Evolutionary conservation across 306 rosid genomes (phyloP), one percentile per base, ranked within the genome.

Genomic region (Medicago ruthenica): DNA sequence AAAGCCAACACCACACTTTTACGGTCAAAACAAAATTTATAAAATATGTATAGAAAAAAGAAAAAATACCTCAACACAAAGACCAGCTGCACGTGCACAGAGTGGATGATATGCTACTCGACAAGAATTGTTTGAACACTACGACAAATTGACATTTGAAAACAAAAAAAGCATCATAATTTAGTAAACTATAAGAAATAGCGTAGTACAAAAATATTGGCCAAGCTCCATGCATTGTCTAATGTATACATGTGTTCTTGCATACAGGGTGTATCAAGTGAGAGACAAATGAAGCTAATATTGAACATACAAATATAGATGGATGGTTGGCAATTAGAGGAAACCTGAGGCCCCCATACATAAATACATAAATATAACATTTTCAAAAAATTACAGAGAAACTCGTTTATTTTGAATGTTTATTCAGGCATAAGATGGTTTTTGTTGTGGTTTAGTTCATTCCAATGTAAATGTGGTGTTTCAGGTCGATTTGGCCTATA

Each of bases 21-120:
- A 51, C 66, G 51, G 71, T 65, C 68, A 77, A 63, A 73, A 80
- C 65, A 36, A 80, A 78, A 68, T 44, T 58, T 18, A 22, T 13
- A 51, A 47, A 44, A 66, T 42, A 67, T 3, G 65, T 9, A 76
- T 41, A 31, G n/a, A 14, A 74, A 24, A 22, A n/a, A 36, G 51
- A 70, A 70, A 73, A 54, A 54, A 80, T 87, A 92, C 99, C 97
- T 95, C 99, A 79, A 92, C 99, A 74, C 99, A 95, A 41, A 95
- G 97, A 79, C 97, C 99, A 75, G 99, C 99, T 66, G 99, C 99
- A 15, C 99, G 96, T 48, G 99, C 99, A 85, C 99, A 95, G 60
- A 95, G 99, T 63, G 99, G 99, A 71, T 95, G 99, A 82, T 95
- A 95, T 20, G 99, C 97, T 41, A 82, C 97, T 80, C 92, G 91